Evolutionary conservation across 2,329 filamentous ascomycete genomes (phyloP), one percentile per base, ranked within the genome.

Genomic region (Alternaria sp.): DNA sequence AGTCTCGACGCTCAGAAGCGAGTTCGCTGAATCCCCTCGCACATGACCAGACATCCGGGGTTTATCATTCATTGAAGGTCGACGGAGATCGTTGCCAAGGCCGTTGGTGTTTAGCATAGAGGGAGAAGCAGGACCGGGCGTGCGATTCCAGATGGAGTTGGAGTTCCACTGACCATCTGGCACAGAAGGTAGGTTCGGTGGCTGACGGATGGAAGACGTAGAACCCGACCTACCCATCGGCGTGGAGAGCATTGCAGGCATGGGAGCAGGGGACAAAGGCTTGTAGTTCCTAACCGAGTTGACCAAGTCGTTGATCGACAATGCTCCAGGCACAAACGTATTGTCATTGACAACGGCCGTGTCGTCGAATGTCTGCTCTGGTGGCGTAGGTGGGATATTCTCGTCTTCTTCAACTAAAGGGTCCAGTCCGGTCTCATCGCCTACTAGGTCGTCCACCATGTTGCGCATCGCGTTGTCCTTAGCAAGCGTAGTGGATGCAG

Each of bases 361-460:
- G 54, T 83, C 80, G 45, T 81, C 81, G 45, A 83, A 82, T 4
- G 79, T 79, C 63, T 83, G 82, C 57, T 82, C 81, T 7, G 82
- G 82, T 43, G 82, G 82, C 20, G 82, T 84, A n/a, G 82, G 80
- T 4, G 82, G 82, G 26, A 82, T 76, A 63, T 81, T 77, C 58
- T 82, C 79, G 28, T 80, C 80, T 61, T 83, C 82, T 53, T 84
- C 82, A 9, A 71, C 75, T 25, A 80, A 68, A 21, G 78, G 75
- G 61, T 79, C 79, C 53, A 81, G 64, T 45, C 80, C 77, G 25
- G 82, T 80, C 53, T 83, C 80, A 20, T 74, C 74, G 46, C 79
- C 80, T 55, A 89, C 81, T 26, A 89, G 78, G 61, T 86, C 82
- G 67, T 89, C 85, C 14, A 89, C 87, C 87, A 89, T 88, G 10